These are phyloP conservation scores for Populus hybrid DNA, from an alignment of 441 rosid species.

Conservation along the genomic window DNA sequence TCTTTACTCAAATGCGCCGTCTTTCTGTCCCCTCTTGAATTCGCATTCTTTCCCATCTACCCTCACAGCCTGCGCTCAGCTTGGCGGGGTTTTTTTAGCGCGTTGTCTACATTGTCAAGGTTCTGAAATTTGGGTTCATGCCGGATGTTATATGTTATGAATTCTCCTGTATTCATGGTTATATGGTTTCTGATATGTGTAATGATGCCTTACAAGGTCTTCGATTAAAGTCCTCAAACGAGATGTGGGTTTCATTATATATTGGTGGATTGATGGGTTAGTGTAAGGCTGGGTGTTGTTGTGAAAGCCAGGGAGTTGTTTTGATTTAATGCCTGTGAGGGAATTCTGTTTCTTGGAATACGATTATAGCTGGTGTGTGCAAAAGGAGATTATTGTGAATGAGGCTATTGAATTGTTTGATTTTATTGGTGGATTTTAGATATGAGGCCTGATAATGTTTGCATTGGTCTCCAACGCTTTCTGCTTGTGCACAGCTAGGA, in stretches of 20 bases:
- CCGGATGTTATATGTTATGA: constrained; percentile 45
- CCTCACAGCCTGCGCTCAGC: constrained; percentile 51
- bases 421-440: constrained; percentile 21
- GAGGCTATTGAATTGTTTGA: constrained; percentile 50
- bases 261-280: constrained; percentile 43
- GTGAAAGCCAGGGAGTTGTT: constrained; percentile 38
- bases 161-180: constrained; percentile 38
- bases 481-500: constrained; percentile 73
- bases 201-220: constrained; percentile 30
- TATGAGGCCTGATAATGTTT: constrained; percentile 43
- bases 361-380: constrained; percentile 55
- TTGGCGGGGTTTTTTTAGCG: constrained; percentile 15
- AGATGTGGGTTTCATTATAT: too few species aligned
- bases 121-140: constrained; percentile 37
- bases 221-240: constrained; percentile 43
- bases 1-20: constrained; percentile 47
- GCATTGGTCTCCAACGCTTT: constrained; percentile 64
- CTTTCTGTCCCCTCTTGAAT: constrained; percentile 45
- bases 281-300: constrained; percentile 38
- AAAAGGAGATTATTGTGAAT: constrained; percentile 27
- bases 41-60: constrained; percentile 51
- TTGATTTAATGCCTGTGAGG: constrained; percentile 46
- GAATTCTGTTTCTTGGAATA: constrained; percentile 61
- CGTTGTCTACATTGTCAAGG: constrained; percentile 42
- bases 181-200: constrained; percentile 12